Evolutionary conservation across 805 yeast species (phyloP).

Genomic region (Naumovozyma dairenensis): DNA sequence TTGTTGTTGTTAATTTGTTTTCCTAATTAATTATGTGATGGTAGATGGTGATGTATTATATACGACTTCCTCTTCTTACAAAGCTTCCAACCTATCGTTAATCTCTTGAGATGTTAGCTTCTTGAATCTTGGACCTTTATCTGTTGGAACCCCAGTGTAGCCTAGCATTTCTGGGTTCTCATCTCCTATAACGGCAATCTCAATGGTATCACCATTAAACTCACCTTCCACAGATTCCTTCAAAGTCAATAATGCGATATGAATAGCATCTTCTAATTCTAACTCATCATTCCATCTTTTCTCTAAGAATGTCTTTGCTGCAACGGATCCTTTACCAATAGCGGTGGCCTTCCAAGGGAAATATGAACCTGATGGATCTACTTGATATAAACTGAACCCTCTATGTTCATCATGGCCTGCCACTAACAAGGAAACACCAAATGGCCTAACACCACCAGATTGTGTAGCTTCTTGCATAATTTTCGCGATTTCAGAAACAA

Average conservation of each 20-base stretch:
- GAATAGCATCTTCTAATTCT: constrained; percentile 96
- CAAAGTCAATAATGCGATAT: constrained; percentile 85
- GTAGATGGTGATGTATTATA: not conserved
- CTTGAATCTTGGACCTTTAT: constrained; percentile 83
- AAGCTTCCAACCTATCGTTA: constrained; percentile 88
- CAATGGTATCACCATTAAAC: constrained; percentile 92
- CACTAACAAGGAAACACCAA: constrained; percentile 85
- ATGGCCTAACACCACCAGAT: constrained; percentile 98
- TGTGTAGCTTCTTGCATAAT: constrained; percentile 99
- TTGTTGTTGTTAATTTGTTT: no score
- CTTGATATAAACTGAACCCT: constrained; percentile 79
- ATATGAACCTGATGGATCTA: constrained; percentile 95
- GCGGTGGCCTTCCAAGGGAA: constrained; percentile 99
- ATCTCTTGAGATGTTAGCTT: constrained; percentile 83
- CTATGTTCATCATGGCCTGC: constrained; percentile 85
- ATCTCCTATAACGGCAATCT: constrained; percentile 77
- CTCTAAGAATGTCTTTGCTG: constrained; percentile 96
- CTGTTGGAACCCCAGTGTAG: constrained; percentile 66
- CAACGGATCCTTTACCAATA: constrained; percentile 88
- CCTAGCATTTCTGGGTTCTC: constrained; percentile 78
- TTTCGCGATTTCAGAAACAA: constrained; percentile 90
- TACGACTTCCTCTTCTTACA: constrained; percentile 38
- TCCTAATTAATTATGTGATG: no score
- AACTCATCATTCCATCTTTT: constrained; percentile 97
- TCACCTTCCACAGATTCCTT: constrained; percentile 98